phyloP scores from a whole-genome alignment of 805 yeast genomes.

The Lachancea mirantina region DNA sequence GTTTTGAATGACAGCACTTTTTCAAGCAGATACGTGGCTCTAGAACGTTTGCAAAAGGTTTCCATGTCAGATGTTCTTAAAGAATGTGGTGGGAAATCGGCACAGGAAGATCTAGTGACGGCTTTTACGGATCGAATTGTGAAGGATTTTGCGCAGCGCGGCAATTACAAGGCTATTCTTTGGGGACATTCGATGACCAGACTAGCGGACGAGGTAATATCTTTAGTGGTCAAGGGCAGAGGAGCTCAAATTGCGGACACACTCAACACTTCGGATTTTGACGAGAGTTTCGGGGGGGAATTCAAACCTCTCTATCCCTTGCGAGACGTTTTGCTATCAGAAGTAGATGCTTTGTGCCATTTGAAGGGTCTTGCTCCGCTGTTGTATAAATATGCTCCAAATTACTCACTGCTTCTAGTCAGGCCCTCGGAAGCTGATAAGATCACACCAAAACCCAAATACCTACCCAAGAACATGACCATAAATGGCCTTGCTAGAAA shows the following conservation, averaged over 20 bases:
- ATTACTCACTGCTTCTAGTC: conserved; percentile 19
- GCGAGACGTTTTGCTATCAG: conserved; percentile 66
- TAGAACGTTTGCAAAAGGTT: too few species aligned
- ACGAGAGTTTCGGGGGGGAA: conserved; percentile 24
- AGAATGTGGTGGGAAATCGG: conserved; percentile 44
- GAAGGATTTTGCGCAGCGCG: conserved; percentile 38
- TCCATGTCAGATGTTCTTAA: neutral
- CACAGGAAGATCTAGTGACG: conserved; percentile 54
- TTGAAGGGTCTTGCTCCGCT: conserved; percentile 32
- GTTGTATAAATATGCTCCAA: conserved; percentile 17
- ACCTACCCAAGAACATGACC: conserved; percentile 60
- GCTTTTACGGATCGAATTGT: conserved; percentile 44
- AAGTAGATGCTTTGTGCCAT: conserved; percentile 48
- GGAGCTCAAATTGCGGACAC: conserved; percentile 58
- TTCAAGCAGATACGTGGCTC: neutral
- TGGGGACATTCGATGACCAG: conserved; percentile 79
- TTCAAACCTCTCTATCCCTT: conserved; percentile 59
- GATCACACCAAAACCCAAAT: conserved; percentile 4
- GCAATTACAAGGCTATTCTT: conserved; percentile 46
- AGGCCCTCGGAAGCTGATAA: conserved; percentile 33
- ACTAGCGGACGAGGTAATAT: conserved; percentile 70
- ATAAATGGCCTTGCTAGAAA: conserved; percentile 70
- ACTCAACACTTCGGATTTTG: conserved; percentile 39
- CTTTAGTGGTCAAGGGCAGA: conserved; percentile 79
- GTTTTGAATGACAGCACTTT: conserved; percentile 3